Conservation (phyloP, 2,329 filamentous ascomycete species). For the Xylaria sp. region DNA sequence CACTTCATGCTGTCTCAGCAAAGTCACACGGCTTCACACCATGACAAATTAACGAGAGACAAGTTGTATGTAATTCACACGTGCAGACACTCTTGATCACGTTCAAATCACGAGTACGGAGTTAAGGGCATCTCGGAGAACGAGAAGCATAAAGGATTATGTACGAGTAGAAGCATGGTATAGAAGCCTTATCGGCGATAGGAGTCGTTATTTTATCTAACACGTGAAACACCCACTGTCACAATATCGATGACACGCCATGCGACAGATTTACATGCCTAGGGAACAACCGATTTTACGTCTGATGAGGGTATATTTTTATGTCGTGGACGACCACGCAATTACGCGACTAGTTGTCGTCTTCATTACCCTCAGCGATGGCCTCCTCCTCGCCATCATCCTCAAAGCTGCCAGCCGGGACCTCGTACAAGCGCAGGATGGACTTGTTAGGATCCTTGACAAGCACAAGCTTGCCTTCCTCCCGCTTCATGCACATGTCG, state of each 20-base stretch:
- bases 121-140: too few relatives aligned
- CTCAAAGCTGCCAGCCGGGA: constrained; percentile 82
- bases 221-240: neutral
- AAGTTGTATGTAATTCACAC: too few relatives aligned
- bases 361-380: constrained; percentile 42
- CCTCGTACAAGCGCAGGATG: constrained; percentile 86
- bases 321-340: neutral
- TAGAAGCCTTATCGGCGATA: neutral
- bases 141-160: neutral
- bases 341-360: constrained; percentile 29
- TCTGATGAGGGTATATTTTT: neutral
- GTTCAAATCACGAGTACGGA: neutral
- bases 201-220: neutral
- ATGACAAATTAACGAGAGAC: too few relatives aligned
- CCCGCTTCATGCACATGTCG: constrained; percentile 79
- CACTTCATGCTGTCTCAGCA: too few relatives aligned
- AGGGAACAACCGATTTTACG: neutral
- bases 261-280: neutral
- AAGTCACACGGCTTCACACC: too few relatives aligned
- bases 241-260: neutral
- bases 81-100: too few relatives aligned
- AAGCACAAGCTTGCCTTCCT: constrained; percentile 75
- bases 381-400: constrained; percentile 73
- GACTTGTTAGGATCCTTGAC: constrained; percentile 96
- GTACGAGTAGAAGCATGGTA: neutral